Percentiles rank a stretch among this genome's conserved stretches.
Evolutionary conservation across 108 stramenopile genomes (phyloP).

Genomic region (Skeletonema grethae): DNA sequence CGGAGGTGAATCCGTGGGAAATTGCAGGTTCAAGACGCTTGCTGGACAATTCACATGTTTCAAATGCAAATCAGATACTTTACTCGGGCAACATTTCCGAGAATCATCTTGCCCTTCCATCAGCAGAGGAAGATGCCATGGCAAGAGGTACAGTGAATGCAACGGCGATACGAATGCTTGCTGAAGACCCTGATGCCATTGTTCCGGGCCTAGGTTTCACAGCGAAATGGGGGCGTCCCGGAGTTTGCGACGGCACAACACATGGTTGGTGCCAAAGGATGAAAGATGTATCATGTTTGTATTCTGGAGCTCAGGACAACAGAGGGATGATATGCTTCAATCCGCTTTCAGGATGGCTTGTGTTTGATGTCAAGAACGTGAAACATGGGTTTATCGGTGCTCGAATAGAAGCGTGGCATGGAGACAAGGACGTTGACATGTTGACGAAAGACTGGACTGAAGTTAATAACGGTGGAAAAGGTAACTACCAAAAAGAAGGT

Average conservation of each 20-base stretch:
- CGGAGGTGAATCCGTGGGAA: conserved; percentile 20
- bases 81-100: background rate
- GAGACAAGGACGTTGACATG: background rate
- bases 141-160: background rate
- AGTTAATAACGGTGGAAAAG: conserved; percentile 42
- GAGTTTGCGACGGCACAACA: conserved; percentile 34
- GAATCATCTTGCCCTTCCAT: background rate
- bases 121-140: background rate
- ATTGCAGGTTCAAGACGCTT: conserved; percentile 22
- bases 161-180: background rate
- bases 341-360: conserved; percentile 39
- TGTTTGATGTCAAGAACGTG: conserved; percentile 38
- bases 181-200: conserved; percentile 9
- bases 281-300: background rate
- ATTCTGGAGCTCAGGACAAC: conserved; percentile 31
- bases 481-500: conserved; percentile 34
- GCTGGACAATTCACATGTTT: background rate
- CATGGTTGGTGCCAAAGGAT: conserved; percentile 40
- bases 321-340: conserved; percentile 35
- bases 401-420: conserved; percentile 38
- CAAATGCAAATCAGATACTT: background rate
- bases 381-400: conserved; percentile 45
- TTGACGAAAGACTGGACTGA: conserved; percentile 24
- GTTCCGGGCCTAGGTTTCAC: conserved; percentile 34
- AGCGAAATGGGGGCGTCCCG: conserved; percentile 30